Evolutionary conservation across 306 rosid species (phyloP), one percentile per base, ranked within the genome.

Genomic region (Prinsepia uniflora): DNA sequence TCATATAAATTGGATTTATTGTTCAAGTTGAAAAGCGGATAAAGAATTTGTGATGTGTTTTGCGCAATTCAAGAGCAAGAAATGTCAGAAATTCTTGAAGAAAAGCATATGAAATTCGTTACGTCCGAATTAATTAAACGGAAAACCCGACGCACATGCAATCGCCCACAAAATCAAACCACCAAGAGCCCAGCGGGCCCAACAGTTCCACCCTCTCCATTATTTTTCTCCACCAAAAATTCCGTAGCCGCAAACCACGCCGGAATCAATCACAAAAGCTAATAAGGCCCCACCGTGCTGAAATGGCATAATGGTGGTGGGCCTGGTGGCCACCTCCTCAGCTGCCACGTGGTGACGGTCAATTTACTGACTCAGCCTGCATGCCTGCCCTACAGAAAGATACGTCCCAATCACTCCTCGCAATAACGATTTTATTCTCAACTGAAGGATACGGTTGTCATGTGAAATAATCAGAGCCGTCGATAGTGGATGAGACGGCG

Each of bases 111-210:
- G 75, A 44, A 40, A 8, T 52, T 44, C 55, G 15, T 30, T 59
- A 41, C 43, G 65, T 7, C 49, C 44, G 18, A 17, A 69, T 77
- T 54, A 62, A 66, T 58, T 53, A 40, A 40, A 19, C 65, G 12
- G 57, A 70, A 72, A 65, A 62, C 64, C 39, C 62, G 22, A 47
- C 67, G 84, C 96, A 87, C 92, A 80, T 89, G 89, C 66, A 10
- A 43, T 6, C 45, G 86, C 67, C 71, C 84, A 36, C 69, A 87
- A 85, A 87, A 59, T 89, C 90, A 89, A 89, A 76, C 84, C 59
- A 6, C 9, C 43, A 17, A 20, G 43, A 61, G 67, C 68, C 54
- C 65, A 52, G 86, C 83, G 67, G 96, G 87, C 39, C 84, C 88
- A 41, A 15, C 18, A 20, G 80, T 8, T 8, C 0, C 18, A 12